Evolutionary conservation across 2,329 filamentous ascomycete species (phyloP).

Genomic region (Xylariaceae sp.): DNA sequence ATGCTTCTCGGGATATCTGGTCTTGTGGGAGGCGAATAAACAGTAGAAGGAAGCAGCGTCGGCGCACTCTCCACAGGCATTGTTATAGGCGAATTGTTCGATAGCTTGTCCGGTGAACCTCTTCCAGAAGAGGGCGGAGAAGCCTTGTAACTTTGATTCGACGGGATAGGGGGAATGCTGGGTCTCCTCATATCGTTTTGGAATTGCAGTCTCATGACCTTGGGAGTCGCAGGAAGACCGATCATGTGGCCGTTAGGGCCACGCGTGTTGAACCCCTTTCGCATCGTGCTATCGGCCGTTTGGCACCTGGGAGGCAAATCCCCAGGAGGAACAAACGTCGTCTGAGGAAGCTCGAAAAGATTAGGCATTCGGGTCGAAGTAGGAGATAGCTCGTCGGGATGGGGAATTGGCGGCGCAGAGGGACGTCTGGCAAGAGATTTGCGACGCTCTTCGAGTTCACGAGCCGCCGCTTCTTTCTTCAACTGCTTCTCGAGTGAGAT

Average conservation of each 20-base stretch:
- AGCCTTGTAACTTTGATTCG: conserved; percentile 43
- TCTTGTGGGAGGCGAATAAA: conserved; percentile 51
- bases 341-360: conserved; percentile 41
- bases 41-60: conserved; percentile 53
- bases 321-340: conserved; percentile 36
- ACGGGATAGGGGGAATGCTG: conserved; percentile 50
- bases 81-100: conserved; percentile 28
- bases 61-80: conserved; percentile 32
- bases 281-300: conserved; percentile 54
- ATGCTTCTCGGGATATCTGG: conserved; percentile 54
- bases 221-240: conserved; percentile 84
- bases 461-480: conserved; percentile 70
- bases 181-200: conserved; percentile 53
- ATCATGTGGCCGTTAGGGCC: conserved; percentile 49
- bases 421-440: conserved; percentile 77
- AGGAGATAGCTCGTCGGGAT: conserved; percentile 55
- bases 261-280: conserved; percentile 46
- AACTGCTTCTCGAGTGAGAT: conserved; percentile 57
- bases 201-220: conserved; percentile 81
- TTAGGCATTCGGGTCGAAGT: conserved; percentile 31
- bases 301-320: conserved; percentile 54
- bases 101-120: conserved; percentile 32
- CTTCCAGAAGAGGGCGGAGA: conserved; percentile 38
- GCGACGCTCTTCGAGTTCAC: conserved; percentile 82
- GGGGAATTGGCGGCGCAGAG: conserved; percentile 72